Evolutionary conservation across 306 rosid genomes (phyloP).

Genomic region (barrel medic (Medicago truncatula)): MtrunA17r5.0-ANR NC_053043.1:31871001-31871500

Average conservation of each 20-base stretch:
- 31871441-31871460: slow-evolving; percentile 22
- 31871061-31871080: no score
- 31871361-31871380: background rate
- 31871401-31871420: background rate
- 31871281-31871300: slow-evolving; percentile 27
- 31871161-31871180: no score
- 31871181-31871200: slow-evolving; percentile 1
- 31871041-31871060: no score
- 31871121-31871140: no score
- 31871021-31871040: no score
- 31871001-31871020: no score
- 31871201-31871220: background rate
- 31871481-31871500: background rate
- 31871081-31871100: no score
- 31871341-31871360: slow-evolving; percentile 15
- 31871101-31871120: no score
- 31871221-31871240: slow-evolving; percentile 16
- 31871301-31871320: background rate
- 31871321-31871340: background rate
- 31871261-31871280: background rate
- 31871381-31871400: background rate
- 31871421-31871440: slow-evolving; percentile 5
- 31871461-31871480: background rate
- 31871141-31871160: no score
- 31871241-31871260: background rate